phyloP scores from a whole-genome alignment of 495 filamentous ascomycete species.

The Aspergillus campestris region DNA sequence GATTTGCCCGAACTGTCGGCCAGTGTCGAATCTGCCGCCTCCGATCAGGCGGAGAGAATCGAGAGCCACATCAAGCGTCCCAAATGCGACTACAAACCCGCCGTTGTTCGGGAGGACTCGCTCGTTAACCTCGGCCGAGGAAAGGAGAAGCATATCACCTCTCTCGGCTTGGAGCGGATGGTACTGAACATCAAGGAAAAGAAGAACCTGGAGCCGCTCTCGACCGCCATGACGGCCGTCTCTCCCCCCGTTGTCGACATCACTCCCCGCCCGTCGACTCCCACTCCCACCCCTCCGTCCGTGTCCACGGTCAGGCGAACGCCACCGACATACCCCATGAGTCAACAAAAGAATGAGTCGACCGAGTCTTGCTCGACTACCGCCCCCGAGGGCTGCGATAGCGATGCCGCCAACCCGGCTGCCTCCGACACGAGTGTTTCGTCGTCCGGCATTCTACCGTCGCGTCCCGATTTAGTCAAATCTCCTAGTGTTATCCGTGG shows the following conservation, averaged over 20 bases:
- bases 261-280: slow-evolving; percentile 35
- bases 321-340: slow-evolving; percentile 10
- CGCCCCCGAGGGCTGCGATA: slow-evolving; percentile 42
- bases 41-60: slow-evolving; percentile 62
- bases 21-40: slow-evolving; percentile 77
- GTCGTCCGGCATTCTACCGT: slow-evolving; percentile 26
- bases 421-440: slow-evolving; percentile 48
- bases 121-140: slow-evolving; percentile 51
- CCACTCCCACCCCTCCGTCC: slow-evolving; percentile 34
- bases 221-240: slow-evolving; percentile 30
- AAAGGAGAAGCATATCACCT: slow-evolving; percentile 84
- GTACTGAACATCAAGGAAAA: slow-evolving; percentile 77
- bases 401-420: slow-evolving; percentile 27
- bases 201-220: slow-evolving; percentile 55
- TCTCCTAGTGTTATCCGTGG: slow-evolving; percentile 76
- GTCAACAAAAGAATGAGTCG: slow-evolving; percentile 28
- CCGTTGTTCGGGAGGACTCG: slow-evolving; percentile 43
- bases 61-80: slow-evolving; percentile 54
- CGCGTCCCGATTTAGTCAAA: slow-evolving; percentile 40
- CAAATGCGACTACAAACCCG: slow-evolving; percentile 34
- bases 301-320: slow-evolving; percentile 20
- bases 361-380: slow-evolving; percentile 48
- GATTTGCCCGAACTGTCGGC: slow-evolving; percentile 84
- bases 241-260: slow-evolving; percentile 48
- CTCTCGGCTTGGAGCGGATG: slow-evolving; percentile 80